Percentiles rank a stretch among this genome's conserved stretches.
Conservation (phyloP, 345 rosid genomes). For the Salix suchowensis region DNA sequence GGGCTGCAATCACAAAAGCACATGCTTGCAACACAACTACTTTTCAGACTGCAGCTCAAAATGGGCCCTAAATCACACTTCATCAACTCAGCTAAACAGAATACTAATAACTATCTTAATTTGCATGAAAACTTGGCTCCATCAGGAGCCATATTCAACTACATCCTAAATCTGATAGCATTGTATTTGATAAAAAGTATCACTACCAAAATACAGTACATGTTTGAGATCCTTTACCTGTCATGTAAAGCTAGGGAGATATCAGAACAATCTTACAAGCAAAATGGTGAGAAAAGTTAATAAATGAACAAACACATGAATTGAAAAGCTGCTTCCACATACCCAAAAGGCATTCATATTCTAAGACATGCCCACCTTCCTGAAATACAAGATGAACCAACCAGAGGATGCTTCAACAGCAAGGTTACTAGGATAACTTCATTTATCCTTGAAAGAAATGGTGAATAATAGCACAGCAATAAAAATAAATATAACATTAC, state of each 20-base stretch:
- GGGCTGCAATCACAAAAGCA: not conserved
- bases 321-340: slow-evolving; percentile 16
- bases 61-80: not conserved
- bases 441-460: slow-evolving; percentile 10
- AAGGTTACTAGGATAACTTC: slow-evolving; percentile 10
- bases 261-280: slow-evolving; percentile 11
- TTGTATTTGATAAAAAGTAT: not conserved
- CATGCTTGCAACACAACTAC: not conserved
- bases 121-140: not conserved
- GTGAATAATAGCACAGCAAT: slow-evolving; percentile 2
- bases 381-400: slow-evolving; percentile 21
- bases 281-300: not conserved
- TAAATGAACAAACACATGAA: not conserved
- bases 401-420: slow-evolving; percentile 26
- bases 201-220: slow-evolving; percentile 12
- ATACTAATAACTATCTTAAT: not conserved
- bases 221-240: slow-evolving; percentile 31
- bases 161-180: not conserved
- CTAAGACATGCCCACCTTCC: slow-evolving; percentile 20
- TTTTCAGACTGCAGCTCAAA: not conserved
- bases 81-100: not conserved
- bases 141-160: not conserved
- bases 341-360: slow-evolving; percentile 21
- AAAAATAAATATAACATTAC: not conserved
- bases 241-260: slow-evolving; percentile 33